Evolutionary conservation across 2,329 filamentous ascomycete species (phyloP).

Genomic region (Bipolaris cookei): DNA sequence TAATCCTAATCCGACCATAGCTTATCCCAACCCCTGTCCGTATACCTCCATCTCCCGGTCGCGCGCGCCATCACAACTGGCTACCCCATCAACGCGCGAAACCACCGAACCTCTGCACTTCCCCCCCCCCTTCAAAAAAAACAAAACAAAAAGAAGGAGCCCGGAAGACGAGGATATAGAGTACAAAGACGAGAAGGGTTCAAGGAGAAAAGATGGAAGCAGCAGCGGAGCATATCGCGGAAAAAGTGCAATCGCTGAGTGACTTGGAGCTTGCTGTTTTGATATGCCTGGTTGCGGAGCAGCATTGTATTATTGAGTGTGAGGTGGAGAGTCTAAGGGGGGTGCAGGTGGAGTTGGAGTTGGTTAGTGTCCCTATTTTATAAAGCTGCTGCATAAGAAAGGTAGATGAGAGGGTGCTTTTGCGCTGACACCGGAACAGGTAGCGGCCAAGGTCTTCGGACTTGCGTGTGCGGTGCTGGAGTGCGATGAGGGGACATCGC

Average conservation of each 20-base stretch:
- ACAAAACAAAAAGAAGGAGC: too few species aligned
- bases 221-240: background rate
- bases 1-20: too few species aligned
- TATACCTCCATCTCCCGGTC: too few species aligned
- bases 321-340: slow-evolving; percentile 66
- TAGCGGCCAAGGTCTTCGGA: slow-evolving; percentile 73
- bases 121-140: too few species aligned
- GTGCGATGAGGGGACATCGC: slow-evolving; percentile 73
- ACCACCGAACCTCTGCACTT: too few species aligned
- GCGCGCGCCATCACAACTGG: too few species aligned
- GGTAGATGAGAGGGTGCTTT: too few species aligned
- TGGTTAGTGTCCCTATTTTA: slow-evolving; percentile 67
- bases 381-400: too few species aligned
- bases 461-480: slow-evolving; percentile 73
- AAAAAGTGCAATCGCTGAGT: slow-evolving; percentile 75
- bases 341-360: slow-evolving; percentile 73
- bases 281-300: slow-evolving; percentile 77
- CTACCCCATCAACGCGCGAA: too few species aligned
- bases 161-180: too few species aligned
- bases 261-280: slow-evolving; percentile 88
- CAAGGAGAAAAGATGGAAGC: background rate
- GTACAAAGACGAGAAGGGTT: background rate
- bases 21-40: too few species aligned
- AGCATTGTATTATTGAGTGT: slow-evolving; percentile 89
- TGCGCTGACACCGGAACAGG: slow-evolving; percentile 55